A percentile compares a stretch with the other conserved stretches of the same genome.
Conservation (phyloP, 2,329 filamentous ascomycete species). For the Phialemoniopsis sp. region DNA sequence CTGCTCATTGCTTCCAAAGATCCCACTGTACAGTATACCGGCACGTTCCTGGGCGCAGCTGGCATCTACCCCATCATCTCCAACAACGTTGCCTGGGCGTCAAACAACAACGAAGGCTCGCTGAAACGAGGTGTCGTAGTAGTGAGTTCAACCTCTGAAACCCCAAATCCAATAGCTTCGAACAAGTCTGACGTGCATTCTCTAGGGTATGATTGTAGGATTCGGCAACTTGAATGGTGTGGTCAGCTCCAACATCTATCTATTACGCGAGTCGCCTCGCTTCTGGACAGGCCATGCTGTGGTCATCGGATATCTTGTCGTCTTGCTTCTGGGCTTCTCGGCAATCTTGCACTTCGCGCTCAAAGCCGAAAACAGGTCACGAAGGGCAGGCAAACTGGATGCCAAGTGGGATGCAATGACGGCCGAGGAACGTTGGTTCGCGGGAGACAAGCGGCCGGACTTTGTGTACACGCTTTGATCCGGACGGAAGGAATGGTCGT, state of each 20-base stretch:
- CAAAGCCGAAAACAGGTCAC: conserved; percentile 63
- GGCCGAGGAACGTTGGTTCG: conserved; percentile 57
- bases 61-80: conserved; percentile 80
- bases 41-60: conserved; percentile 71
- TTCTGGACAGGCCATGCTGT: conserved; percentile 68
- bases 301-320: conserved; percentile 67
- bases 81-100: conserved; percentile 78
- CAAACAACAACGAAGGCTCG: conserved; percentile 82
- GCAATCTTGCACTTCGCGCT: conserved; percentile 60
- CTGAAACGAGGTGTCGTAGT: conserved; percentile 75
- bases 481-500: no score
- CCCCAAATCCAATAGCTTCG: no score
- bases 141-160: no score
- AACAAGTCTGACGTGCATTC: no score
- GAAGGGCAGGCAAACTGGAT: conserved; percentile 60
- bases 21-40: conserved; percentile 25
- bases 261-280: conserved; percentile 41
- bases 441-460: conserved; percentile 66
- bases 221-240: conserved; percentile 76
- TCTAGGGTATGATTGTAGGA: conserved; percentile 67
- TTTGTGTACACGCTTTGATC: conserved; percentile 60
- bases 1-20: conserved; percentile 37
- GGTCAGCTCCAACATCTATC: conserved; percentile 64
- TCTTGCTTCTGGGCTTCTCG: conserved; percentile 64
- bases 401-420: conserved; percentile 51